Percentiles rank a stretch among this genome's conserved stretches.
phyloP scores from a whole-genome alignment of 2,329 filamentous ascomycete genomes.

The Colletotrichum sojae region DNA sequence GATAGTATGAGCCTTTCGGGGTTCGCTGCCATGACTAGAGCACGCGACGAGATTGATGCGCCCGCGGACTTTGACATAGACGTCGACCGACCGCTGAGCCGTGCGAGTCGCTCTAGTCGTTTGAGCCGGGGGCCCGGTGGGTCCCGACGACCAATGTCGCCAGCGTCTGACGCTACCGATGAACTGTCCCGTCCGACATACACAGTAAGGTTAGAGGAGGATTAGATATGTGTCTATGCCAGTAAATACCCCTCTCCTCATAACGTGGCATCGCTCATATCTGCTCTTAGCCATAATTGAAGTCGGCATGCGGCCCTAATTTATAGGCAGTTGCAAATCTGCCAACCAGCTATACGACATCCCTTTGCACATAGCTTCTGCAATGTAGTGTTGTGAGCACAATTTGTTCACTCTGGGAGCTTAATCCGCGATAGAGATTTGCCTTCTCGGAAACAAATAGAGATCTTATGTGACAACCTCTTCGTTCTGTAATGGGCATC shows the following conservation, averaged over 20 bases:
- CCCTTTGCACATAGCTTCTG: too few relatives aligned
- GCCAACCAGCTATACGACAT: too few relatives aligned
- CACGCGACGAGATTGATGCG: slow-evolving; percentile 25
- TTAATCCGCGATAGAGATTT: too few relatives aligned
- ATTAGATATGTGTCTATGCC: not conserved
- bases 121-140: slow-evolving; percentile 13
- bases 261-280: not conserved
- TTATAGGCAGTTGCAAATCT: too few relatives aligned
- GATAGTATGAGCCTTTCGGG: slow-evolving; percentile 43
- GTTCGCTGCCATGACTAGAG: slow-evolving; percentile 39
- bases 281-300: too few relatives aligned
- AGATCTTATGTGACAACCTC: too few relatives aligned
- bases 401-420: too few relatives aligned
- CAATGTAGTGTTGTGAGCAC: too few relatives aligned
- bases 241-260: not conserved
- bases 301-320: too few relatives aligned
- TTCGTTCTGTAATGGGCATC: too few relatives aligned
- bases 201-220: slow-evolving; percentile 33
- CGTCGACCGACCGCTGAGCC: slow-evolving; percentile 25
- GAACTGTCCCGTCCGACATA: slow-evolving; percentile 11
- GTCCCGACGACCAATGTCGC: not conserved
- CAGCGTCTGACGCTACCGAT: slow-evolving; percentile 5
- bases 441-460: too few relatives aligned
- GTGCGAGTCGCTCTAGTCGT: slow-evolving; percentile 31
- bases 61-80: slow-evolving; percentile 11